Conservation (phyloP, 2,329 filamentous ascomycete species). For the Colletotrichum filicis region DNA sequence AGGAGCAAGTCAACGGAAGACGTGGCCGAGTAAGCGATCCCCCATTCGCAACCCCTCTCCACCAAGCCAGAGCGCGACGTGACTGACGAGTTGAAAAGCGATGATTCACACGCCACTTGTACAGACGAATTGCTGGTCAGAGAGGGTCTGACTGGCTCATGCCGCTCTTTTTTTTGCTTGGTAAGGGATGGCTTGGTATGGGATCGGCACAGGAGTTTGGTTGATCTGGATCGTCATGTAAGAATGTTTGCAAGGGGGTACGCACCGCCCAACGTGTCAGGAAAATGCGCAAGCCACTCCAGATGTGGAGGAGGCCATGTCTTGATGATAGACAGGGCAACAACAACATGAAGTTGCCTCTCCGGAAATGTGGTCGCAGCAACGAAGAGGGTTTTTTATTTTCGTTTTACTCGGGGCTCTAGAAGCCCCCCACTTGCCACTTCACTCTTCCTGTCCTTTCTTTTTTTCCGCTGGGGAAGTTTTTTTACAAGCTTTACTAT, state of each 20-base stretch:
- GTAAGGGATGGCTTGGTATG: conserved; percentile 33
- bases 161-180: conserved; percentile 34
- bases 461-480: conserved; percentile 9
- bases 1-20: conserved; percentile 66
- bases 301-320: conserved; percentile 31
- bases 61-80: conserved; percentile 3
- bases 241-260: conserved; percentile 36
- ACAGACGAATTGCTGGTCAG: conserved; percentile 25
- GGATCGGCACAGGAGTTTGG: conserved; percentile 35
- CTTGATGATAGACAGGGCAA: conserved; percentile 33
- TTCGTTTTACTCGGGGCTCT: conserved; percentile 26
- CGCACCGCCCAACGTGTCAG: conserved; percentile 32
- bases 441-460: conserved; percentile 21
- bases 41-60: conserved; percentile 36
- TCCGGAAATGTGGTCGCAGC: conserved; percentile 31
- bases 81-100: conserved; percentile 28
- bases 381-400: conserved; percentile 33
- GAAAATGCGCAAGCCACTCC: conserved; percentile 35
- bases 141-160: conserved; percentile 31
- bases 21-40: conserved; percentile 68
- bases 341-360: conserved; percentile 16
- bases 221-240: conserved; percentile 35
- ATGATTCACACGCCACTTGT: conserved; percentile 25
- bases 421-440: conserved; percentile 15
- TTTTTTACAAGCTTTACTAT: conserved; percentile 22